These are phyloP conservation scores for Hibiscus mutabilis DNA, from an alignment of 345 rosid species.

Conservation along the genomic window DNA sequence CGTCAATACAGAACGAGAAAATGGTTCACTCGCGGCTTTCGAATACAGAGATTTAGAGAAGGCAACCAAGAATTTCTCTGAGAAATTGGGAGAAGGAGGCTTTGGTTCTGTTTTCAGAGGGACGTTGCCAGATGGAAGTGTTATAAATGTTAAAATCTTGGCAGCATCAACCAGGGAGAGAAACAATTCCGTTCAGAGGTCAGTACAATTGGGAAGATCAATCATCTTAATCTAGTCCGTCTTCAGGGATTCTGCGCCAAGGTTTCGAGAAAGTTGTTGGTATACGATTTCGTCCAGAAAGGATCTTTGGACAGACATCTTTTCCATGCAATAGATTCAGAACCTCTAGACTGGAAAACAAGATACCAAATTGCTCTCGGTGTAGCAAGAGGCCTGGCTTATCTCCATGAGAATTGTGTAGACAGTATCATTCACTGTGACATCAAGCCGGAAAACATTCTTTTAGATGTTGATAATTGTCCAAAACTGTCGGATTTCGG, in stretches of 20 bases:
- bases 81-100: conserved; percentile 76
- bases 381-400: conserved; percentile 67
- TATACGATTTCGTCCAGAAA: conserved; percentile 70
- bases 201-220: conserved; percentile 64
- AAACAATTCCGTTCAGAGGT: conserved; percentile 83
- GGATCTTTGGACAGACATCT: conserved; percentile 64
- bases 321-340: conserved; percentile 24
- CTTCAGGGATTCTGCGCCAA: conserved; percentile 81
- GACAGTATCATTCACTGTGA: conserved; percentile 92
- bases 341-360: conserved; percentile 45
- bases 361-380: conserved; percentile 67
- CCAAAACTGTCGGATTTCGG: conserved; percentile 93
- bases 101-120: conserved; percentile 93
- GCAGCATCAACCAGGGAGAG: conserved; percentile 69
- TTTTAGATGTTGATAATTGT: conserved; percentile 49
- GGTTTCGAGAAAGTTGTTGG: conserved; percentile 50
- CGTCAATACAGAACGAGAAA: conserved; percentile 22
- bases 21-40: conserved; percentile 65
- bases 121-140: conserved; percentile 43
- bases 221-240: conserved; percentile 71
- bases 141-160: conserved; percentile 74
- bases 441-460: conserved; percentile 82
- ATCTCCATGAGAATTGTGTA: conserved; percentile 76
- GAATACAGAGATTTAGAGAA: conserved; percentile 52
- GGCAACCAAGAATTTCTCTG: conserved; percentile 71